Evolutionary conservation across 257 asterid genomes (phyloP).

Genomic region (Fraxinus excelsior): DNA sequence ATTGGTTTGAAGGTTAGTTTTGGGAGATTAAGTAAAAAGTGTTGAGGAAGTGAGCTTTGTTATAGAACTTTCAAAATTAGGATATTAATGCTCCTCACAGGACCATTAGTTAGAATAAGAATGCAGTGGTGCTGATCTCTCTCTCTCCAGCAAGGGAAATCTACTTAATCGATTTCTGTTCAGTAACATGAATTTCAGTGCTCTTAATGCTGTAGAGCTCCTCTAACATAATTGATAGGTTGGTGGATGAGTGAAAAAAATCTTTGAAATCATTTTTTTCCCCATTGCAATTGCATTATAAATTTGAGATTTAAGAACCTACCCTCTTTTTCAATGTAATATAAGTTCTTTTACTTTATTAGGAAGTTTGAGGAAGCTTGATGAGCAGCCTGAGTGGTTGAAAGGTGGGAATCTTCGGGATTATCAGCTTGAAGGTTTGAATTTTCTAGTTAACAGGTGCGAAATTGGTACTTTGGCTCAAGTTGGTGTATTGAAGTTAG

Average conservation of each 20-base stretch:
- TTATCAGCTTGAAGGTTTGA: conserved; percentile 99
- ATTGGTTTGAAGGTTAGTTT: not conserved
- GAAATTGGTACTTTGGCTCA: conserved; percentile 31
- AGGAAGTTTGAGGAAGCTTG: conserved; percentile 98
- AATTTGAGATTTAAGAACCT: not conserved
- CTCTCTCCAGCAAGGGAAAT: not conserved
- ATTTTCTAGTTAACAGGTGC: conserved; percentile 97
- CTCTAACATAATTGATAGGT: conserved; percentile 9
- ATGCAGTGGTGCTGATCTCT: not conserved
- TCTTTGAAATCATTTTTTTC: no score
- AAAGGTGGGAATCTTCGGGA: conserved; percentile 98
- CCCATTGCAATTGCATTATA: no score
- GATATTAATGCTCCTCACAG: not conserved
- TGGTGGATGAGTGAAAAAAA: no score
- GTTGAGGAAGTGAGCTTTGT: not conserved
- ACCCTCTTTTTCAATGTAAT: conserved; percentile 9
- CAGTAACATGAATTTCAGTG: conserved; percentile 6
- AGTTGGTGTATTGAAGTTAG: conserved; percentile 15
- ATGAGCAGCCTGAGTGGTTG: conserved; percentile 98
- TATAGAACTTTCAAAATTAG: not conserved
- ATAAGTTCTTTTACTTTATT: conserved; percentile 26
- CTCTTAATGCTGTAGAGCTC: not conserved
- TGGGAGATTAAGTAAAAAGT: not conserved
- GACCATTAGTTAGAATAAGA: not conserved
- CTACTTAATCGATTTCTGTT: not conserved